Evolutionary conservation across 305 asterid species (phyloP).

Genomic region (Fraxinus sp.): DNA sequence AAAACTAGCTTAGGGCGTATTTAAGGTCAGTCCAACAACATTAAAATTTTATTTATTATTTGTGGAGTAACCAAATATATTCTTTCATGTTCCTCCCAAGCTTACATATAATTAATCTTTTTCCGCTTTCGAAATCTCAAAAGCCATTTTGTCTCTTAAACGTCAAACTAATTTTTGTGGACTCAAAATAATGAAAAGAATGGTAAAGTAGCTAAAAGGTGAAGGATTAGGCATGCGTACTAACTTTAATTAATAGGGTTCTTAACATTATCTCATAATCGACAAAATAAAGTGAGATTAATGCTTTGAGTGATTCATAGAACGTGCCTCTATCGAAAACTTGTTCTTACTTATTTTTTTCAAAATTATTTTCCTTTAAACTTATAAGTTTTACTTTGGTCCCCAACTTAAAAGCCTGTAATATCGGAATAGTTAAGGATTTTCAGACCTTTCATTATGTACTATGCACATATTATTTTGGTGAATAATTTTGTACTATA

Average conservation of each 20-base stretch:
- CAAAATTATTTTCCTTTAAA: not conserved
- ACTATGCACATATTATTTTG: slow-evolving; percentile 18
- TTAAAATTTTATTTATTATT: too few species aligned
- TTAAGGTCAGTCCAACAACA: not conserved
- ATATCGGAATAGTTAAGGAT: slow-evolving; percentile 22
- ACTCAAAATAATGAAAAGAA: not conserved
- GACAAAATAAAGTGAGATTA: not conserved
- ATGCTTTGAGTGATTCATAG: slow-evolving; percentile 14
- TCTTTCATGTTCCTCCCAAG: not conserved
- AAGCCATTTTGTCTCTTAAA: not conserved
- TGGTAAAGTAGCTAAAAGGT: not conserved
- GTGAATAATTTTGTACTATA: not conserved
- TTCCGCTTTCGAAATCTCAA: not conserved
- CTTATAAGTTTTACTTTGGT: slow-evolving; percentile 34
- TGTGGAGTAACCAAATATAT: not conserved
- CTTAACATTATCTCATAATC: not conserved
- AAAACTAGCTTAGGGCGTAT: not conserved
- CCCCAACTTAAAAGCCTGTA: slow-evolving; percentile 40
- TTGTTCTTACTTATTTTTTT: not conserved
- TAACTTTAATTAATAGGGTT: slow-evolving; percentile 3
- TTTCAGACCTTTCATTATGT: slow-evolving; percentile 15
- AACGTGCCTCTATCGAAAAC: slow-evolving; percentile 6
- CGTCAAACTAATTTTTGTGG: not conserved
- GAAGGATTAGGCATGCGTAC: not conserved
- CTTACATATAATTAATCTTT: not conserved